Conservation (phyloP, 164 flowering plant species). For the Cinnamomum chago region DNA sequence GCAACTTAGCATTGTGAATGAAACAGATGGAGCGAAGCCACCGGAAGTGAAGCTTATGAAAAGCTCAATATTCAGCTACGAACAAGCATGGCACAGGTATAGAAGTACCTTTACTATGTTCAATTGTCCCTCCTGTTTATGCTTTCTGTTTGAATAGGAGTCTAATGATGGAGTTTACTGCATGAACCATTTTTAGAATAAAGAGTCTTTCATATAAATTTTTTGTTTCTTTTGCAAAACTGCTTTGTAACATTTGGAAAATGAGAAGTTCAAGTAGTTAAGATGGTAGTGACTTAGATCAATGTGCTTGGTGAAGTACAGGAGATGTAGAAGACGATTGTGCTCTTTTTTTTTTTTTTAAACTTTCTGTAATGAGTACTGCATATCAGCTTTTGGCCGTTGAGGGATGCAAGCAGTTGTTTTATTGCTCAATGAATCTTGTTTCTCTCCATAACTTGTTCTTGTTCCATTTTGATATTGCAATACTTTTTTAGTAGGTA, state of each 20-base stretch:
- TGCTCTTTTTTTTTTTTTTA: too few species aligned
- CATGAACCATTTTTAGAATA: background rate
- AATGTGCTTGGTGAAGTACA: background rate
- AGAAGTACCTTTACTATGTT: background rate
- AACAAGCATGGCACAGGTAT: conserved; percentile 99
- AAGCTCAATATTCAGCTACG: conserved; percentile 94
- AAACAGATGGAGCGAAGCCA: conserved; percentile 60
- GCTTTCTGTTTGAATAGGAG: background rate
- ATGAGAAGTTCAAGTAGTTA: background rate
- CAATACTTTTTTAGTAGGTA: too few species aligned
- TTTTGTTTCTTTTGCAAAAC: background rate
- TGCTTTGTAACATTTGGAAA: background rate
- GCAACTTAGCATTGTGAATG: conserved; percentile 21
- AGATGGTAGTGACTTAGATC: background rate
- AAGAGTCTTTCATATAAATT: background rate
- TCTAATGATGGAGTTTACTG: background rate
- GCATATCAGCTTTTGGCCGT: too few species aligned
- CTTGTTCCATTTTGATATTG: too few species aligned
- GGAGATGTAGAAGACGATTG: background rate
- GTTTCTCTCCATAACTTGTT: too few species aligned
- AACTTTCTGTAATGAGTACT: too few species aligned
- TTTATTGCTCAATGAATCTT: too few species aligned
- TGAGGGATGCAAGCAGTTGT: too few species aligned
- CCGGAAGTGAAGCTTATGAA: conserved; percentile 76
- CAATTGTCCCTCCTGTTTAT: background rate